Evolutionary conservation across 163 green algal species (phyloP).

Genomic region (Scenedesmus sp.): DNA sequence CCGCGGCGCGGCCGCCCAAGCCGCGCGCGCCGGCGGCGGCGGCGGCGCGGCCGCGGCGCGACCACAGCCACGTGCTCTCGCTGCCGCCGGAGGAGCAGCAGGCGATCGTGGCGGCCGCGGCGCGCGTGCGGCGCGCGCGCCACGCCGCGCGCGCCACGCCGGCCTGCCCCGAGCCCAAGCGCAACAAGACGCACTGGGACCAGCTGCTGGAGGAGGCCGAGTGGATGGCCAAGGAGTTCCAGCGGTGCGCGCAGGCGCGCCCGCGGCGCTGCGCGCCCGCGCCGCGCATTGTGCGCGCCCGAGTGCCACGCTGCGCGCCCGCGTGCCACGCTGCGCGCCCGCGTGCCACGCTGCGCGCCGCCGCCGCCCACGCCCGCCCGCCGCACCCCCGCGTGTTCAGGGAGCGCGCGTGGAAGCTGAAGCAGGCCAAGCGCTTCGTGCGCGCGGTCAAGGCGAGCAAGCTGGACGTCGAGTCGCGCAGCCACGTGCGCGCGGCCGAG

Average conservation of each 20-base stretch:
- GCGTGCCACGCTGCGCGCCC: too few species aligned
- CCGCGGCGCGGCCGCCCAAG: too few species aligned
- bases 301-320: too few species aligned
- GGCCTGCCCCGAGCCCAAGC: constrained; percentile 47
- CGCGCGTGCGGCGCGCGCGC: not conserved
- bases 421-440: constrained; percentile 76
- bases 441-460: constrained; percentile 64
- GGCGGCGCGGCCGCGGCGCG: too few species aligned
- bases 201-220: constrained; percentile 94
- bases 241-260: constrained; percentile 34
- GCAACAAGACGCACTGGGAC: constrained; percentile 91
- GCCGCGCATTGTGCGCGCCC: too few species aligned
- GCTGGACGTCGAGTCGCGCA: constrained; percentile 71
- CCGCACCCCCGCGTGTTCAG: too few species aligned
- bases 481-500: constrained; percentile 48
- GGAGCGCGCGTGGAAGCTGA: constrained; percentile 91
- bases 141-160: not conserved
- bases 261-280: too few species aligned
- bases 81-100: constrained; percentile 11
- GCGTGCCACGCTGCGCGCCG: too few species aligned
- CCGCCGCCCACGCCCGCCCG: too few species aligned
- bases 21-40: too few species aligned
- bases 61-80: not conserved
- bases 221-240: constrained; percentile 91
- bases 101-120: not conserved